These are phyloP conservation scores for Mariannaea elegans DNA, from an alignment of 2,329 filamentous ascomycete species.

Conservation along the genomic window DNA sequence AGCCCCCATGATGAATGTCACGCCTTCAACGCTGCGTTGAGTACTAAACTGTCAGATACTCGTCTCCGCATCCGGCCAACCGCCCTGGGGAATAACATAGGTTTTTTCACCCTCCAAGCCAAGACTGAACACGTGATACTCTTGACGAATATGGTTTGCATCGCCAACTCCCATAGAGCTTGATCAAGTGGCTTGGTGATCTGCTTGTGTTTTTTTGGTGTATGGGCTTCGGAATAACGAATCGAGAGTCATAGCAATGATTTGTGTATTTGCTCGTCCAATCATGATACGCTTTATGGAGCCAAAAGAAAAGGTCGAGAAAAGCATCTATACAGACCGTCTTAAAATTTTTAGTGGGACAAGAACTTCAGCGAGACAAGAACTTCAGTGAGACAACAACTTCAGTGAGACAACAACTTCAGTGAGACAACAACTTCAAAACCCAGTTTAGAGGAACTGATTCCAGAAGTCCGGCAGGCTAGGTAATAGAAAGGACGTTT, in stretches of 20 bases:
- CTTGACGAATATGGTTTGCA: conserved; percentile 27
- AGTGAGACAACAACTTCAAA: no score
- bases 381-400: no score
- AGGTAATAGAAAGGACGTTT: no score
- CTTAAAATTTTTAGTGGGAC: no score
- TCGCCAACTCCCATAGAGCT: conserved; percentile 35
- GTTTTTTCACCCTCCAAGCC: conserved; percentile 37
- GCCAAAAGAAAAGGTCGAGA: no score
- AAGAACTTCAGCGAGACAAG: no score
- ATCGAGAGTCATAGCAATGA: conserved; percentile 44
- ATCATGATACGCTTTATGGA: conserved; percentile 38
- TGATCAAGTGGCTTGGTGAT: conserved; percentile 28
- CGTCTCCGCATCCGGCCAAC: conserved; percentile 45
- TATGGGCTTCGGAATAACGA: conserved; percentile 44
- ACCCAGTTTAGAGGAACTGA: no score
- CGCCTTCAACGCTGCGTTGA: conserved; percentile 40
- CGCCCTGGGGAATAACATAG: conserved; percentile 41
- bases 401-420: no score
- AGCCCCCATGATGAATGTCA: conserved; percentile 43
- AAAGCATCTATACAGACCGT: no score
- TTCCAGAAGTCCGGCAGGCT: no score
- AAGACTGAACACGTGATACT: conserved; percentile 32
- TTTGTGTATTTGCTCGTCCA: conserved; percentile 41
- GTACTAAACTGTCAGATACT: conserved; percentile 39
- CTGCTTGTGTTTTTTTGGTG: conserved; percentile 28